phyloP scores from a whole-genome alignment of 2,329 filamentous ascomycete species.

The Ophiocordyceps robertsii region DNA sequence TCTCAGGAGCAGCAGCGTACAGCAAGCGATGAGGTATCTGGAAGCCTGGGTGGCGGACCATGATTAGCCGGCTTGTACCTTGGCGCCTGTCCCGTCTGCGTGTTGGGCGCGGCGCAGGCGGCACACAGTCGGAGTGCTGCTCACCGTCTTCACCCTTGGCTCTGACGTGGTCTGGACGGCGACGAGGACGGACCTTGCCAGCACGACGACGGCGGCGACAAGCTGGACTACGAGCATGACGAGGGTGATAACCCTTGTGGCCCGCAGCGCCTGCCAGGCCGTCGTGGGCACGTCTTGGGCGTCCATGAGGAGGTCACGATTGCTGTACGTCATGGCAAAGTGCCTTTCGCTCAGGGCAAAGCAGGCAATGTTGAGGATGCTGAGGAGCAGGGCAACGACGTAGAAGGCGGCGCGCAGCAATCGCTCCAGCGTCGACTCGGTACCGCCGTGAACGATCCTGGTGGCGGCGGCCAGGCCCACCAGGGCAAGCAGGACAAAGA shows the following conservation, averaged over 20 bases:
- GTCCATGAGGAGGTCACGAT: background rate
- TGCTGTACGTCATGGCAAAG: background rate
- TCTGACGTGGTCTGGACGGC: conserved; percentile 6
- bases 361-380: conserved; percentile 4
- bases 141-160: conserved; percentile 6
- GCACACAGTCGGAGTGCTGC: background rate
- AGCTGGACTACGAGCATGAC: conserved; percentile 6
- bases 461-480: conserved; percentile 10
- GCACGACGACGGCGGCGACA: conserved; percentile 7
- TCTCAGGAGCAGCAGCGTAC: conserved; percentile 12
- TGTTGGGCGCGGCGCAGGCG: background rate
- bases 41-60: conserved; percentile 6
- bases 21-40: conserved; percentile 10
- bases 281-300: background rate
- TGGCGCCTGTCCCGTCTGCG: background rate
- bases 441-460: conserved; percentile 5
- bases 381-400: conserved; percentile 5
- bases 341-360: conserved; percentile 9
- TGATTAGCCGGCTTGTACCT: background rate
- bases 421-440: conserved; percentile 2
- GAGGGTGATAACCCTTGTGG: conserved; percentile 3
- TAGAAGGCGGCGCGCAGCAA: conserved; percentile 6
- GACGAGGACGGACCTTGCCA: conserved; percentile 7
- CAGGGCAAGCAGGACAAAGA: conserved; percentile 12
- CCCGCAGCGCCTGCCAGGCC: background rate